These are phyloP conservation scores for Sapria himalayana DNA, from an alignment of 345 rosid genomes.

Conservation along the genomic window DNA sequence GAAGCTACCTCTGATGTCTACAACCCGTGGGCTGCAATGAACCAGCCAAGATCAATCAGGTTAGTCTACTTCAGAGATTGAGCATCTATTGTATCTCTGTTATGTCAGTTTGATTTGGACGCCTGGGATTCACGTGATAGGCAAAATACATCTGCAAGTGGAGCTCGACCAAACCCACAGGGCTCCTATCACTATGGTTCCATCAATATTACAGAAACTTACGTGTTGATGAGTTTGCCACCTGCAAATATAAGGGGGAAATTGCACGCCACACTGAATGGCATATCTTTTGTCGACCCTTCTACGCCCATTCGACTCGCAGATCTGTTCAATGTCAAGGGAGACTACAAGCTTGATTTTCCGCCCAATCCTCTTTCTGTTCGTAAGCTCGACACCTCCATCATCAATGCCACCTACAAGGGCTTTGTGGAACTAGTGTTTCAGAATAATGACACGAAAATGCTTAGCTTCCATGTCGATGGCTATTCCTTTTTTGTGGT, in stretches of 20 bases:
- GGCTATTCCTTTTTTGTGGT: slow-evolving; percentile 81
- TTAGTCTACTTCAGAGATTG: slow-evolving; percentile 8
- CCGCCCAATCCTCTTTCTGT: slow-evolving; percentile 48
- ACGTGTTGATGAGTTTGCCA: slow-evolving; percentile 47
- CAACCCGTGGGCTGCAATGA: slow-evolving; percentile 61
- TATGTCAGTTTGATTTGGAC: neutral
- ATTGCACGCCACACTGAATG: slow-evolving; percentile 47
- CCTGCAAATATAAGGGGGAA: slow-evolving; percentile 40
- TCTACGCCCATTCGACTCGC: slow-evolving; percentile 61
- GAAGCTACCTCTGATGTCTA: slow-evolving; percentile 46
- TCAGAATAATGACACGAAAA: slow-evolving; percentile 76
- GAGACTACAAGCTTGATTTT: slow-evolving; percentile 74
- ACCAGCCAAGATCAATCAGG: slow-evolving; percentile 74
- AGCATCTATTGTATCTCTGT: neutral
- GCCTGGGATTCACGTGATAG: slow-evolving; percentile 19
- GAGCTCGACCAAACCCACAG: slow-evolving; percentile 96
- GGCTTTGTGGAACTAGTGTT: slow-evolving; percentile 69
- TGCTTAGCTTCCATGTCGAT: slow-evolving; percentile 74
- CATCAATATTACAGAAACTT: slow-evolving; percentile 62
- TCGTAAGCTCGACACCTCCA: slow-evolving; percentile 33
- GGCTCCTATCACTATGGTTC: slow-evolving; percentile 85
- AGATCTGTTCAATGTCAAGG: slow-evolving; percentile 46
- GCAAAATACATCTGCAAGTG: slow-evolving; percentile 76
- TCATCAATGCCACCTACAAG: slow-evolving; percentile 71
- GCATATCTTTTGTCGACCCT: slow-evolving; percentile 62